Base-by-base conservation (phyloP, 106 monocot genomes). In the Dendrobium chrysotoxum region DNA sequence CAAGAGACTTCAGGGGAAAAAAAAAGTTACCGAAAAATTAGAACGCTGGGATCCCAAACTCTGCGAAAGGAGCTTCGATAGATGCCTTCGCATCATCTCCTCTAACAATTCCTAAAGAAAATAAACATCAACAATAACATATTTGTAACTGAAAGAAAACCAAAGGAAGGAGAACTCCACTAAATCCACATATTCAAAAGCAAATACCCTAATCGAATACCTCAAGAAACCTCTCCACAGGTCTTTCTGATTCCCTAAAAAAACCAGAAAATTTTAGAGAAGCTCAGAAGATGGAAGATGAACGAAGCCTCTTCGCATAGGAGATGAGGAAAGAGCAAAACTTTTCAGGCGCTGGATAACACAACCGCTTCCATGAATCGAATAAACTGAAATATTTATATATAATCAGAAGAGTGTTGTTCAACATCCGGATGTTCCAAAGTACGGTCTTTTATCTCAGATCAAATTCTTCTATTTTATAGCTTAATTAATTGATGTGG, bases 1-100 rank as follows among this genome's bases (percentile, higher is more conserved):
- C 73, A 53, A 39, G 21, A 12, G 18, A 81, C 3, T 45, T 15
- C 25, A 65, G 66, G 13, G 13, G 0, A 35, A 35, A 35, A 35
- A 61, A 40, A 31, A 79, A 68, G 23, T 80, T 82, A 82, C 86
- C 58, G 50, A 65, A 79, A 35, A 75, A 61, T 80, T 70, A 25
- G 68, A 31, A 39, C 68, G 79, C 53, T 71, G 72, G 16, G 71
- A 80, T 53, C 57, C 72, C 80, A 83, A 80, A 50, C 77, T 61
- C 42, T 54, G 68, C 57, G 66, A 25, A 55, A 83, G 35, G 26
- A 86, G 80, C 17, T 42, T 79, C 30, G 55, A 72, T 35, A 71
- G 80, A 41, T 76, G 23, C 61, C 83, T 40, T 38, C 44, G 83
- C 67, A 77, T 77, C 83, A 47, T 83, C 53, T 17, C 40, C 53